Evolutionary conservation across 164 flowering plant species (phyloP), one percentile per base, ranked within the genome.

Genomic region (Akebia trifoliata): DNA sequence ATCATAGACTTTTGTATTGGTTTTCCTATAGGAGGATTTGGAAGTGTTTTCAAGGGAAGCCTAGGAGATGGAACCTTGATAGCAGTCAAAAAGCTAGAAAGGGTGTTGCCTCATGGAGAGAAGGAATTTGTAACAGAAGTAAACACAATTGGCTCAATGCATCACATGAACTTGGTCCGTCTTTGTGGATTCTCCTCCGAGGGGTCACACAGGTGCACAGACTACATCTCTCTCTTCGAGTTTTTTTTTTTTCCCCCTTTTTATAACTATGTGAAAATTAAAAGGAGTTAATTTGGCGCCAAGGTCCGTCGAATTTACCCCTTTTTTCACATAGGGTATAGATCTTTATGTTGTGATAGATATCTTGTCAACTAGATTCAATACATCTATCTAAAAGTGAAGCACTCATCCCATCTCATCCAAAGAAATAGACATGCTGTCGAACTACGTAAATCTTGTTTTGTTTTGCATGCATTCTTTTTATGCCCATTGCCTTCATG

Each of bases 151-250:
- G 56, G 64, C 9, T 50, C 50, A 30, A 60, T 60, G 49, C 46
- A 59, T 36, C 63, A 92, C 58, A 74, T 85, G 93, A 86, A 92
- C 78, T 77, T 92, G 72, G 96, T 89, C 67, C 91, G 82, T 8
- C 75, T 92, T 0, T 81, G 90, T 6, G 96, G 98, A 0, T 89
- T 89, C 69, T 86, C 95, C 80, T 83, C 98, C 1, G 91, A 89
- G 36, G 84, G 87, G 1, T 46, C 83, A 22, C 90, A 85, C 8
- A 59, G 97, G 97, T 90, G 67, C 34, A 69, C 22, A 39, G 12
- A 0, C 8, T 22, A 3, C 20, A 14, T 2, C 8, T 15, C 22
- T 9, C 10, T 30, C 18, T 31, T 21, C 22, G 21, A 7, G 18
- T 42, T 42, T 0, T 20, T 20, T 17, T 8, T 9, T 0, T 42